Conservation (phyloP, 768 basidiomycete species). For the Hirschioporus abietinus region DNA sequence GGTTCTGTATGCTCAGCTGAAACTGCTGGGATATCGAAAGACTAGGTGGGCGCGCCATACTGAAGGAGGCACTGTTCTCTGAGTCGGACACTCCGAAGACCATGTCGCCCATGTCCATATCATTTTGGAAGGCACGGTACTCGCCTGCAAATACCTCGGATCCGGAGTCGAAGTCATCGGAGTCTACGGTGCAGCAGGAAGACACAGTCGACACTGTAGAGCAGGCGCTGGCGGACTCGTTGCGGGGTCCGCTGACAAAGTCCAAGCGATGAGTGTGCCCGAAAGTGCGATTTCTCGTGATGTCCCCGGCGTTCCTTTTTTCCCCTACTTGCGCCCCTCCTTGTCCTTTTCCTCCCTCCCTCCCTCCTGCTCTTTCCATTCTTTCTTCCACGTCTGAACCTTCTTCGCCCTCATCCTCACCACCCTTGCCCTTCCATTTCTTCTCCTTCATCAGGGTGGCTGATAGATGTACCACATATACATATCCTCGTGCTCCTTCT, state of each 20-base stretch:
- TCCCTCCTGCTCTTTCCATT: slow-evolving; percentile 45
- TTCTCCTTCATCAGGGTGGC: too few relatives aligned
- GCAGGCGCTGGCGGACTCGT: slow-evolving; percentile 36
- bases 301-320: slow-evolving; percentile 38
- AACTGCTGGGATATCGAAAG: too few relatives aligned
- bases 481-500: slow-evolving; percentile 70
- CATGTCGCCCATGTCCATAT: background rate
- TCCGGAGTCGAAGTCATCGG: too few relatives aligned
- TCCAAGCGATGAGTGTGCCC: slow-evolving; percentile 25
- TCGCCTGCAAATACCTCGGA: too few relatives aligned
- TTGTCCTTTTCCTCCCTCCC: slow-evolving; percentile 41
- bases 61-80: too few relatives aligned
- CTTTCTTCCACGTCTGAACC: too few relatives aligned
- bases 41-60: too few relatives aligned
- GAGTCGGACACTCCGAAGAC: background rate
- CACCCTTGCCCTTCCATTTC: too few relatives aligned
- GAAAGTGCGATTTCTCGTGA: too few relatives aligned
- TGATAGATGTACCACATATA: slow-evolving; percentile 79
- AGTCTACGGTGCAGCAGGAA: slow-evolving; percentile 13
- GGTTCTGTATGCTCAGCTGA: too few relatives aligned
- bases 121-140: too few relatives aligned
- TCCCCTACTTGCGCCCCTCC: slow-evolving; percentile 42
- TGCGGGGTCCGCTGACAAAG: slow-evolving; percentile 46
- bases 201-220: slow-evolving; percentile 31
- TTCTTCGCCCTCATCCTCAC: too few relatives aligned